These are phyloP conservation scores for Boletus tylopilopsis DNA, from an alignment of 768 basidiomycete species.

Conservation along the genomic window DNA sequence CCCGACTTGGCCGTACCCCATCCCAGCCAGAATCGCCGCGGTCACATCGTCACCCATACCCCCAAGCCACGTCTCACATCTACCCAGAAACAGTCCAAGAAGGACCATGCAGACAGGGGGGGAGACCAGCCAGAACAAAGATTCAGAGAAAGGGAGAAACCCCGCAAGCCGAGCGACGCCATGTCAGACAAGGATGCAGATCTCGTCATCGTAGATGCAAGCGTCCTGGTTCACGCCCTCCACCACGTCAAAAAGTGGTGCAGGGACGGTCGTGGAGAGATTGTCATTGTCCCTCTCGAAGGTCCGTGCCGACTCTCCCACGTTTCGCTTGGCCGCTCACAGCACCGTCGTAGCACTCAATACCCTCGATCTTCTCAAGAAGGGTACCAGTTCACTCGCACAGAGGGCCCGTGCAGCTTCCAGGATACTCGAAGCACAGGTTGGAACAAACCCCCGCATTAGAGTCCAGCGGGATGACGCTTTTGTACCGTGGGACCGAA, in stretches of 20 bases:
- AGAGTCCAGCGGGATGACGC: slow-evolving; percentile 80
- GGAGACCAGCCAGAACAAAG: slow-evolving; percentile 21
- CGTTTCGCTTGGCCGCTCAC: slow-evolving; percentile 6
- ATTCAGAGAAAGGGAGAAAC: slow-evolving; percentile 16
- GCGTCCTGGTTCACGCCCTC: slow-evolving; percentile 74
- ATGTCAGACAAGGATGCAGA: slow-evolving; percentile 60
- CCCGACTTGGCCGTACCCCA: too few relatives aligned
- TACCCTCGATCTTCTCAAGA: slow-evolving; percentile 90
- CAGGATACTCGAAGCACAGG: slow-evolving; percentile 83
- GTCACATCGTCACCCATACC: slow-evolving; percentile 5
- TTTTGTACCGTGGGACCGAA: slow-evolving; percentile 77
- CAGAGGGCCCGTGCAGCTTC: slow-evolving; percentile 84
- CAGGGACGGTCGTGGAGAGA: slow-evolving; percentile 68
- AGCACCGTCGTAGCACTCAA: slow-evolving; percentile 60
- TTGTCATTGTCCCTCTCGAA: slow-evolving; percentile 84
- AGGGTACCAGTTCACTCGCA: slow-evolving; percentile 74
- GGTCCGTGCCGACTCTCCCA: slow-evolving; percentile 44
- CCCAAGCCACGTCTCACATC: slow-evolving; percentile 24
- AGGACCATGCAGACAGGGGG: slow-evolving; percentile 17
- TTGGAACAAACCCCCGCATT: slow-evolving; percentile 78
- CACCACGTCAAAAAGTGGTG: slow-evolving; percentile 83
- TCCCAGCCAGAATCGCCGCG: slow-evolving; percentile 18
- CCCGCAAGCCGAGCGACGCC: slow-evolving; percentile 23
- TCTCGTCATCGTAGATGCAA: slow-evolving; percentile 75
- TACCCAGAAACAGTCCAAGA: slow-evolving; percentile 22